A percentile compares a stretch with the other conserved stretches of the same genome.
Conservation (phyloP, 106 monocot genomes). For the Dendrobium nobile region DNA sequence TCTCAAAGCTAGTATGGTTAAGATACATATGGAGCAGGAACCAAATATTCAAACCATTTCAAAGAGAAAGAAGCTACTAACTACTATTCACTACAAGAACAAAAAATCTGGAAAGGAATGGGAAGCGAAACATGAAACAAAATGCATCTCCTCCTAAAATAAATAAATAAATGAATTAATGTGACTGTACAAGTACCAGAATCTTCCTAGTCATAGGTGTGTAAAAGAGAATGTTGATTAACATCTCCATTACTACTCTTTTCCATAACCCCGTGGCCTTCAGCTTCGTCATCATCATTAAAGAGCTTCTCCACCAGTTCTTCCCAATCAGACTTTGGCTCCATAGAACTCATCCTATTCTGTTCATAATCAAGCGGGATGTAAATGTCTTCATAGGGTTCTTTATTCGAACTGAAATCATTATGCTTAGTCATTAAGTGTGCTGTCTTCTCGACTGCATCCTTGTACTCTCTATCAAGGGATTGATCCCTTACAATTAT, state of each 20-base stretch:
- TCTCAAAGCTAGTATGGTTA: too few relatives aligned
- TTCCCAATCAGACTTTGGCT: neutral
- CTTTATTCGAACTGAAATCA: neutral
- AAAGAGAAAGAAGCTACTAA: too few relatives aligned
- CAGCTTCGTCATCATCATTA: neutral
- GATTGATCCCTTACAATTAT: conserved; percentile 6
- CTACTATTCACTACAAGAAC: too few relatives aligned
- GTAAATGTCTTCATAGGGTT: neutral
- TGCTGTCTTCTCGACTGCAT: neutral
- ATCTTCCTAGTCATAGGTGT: neutral
- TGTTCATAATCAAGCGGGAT: neutral
- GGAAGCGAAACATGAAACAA: neutral
- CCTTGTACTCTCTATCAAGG: conserved; percentile 1
- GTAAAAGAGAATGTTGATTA: neutral
- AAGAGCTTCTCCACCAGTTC: conserved; percentile 4
- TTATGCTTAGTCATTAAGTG: neutral
- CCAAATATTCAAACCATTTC: too few relatives aligned
- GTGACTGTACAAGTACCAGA: neutral
- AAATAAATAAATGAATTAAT: neutral
- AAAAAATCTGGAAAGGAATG: neutral
- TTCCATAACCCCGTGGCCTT: neutral
- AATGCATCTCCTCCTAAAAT: neutral
- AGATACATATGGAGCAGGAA: too few relatives aligned
- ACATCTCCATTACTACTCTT: neutral
- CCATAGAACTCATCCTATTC: neutral